A percentile compares a stretch with the other conserved stretches of the same genome.
These are phyloP conservation scores for Vitis hybrid DNA, from an alignment of 177 flowering plant species.

Conservation along the genomic window DNA sequence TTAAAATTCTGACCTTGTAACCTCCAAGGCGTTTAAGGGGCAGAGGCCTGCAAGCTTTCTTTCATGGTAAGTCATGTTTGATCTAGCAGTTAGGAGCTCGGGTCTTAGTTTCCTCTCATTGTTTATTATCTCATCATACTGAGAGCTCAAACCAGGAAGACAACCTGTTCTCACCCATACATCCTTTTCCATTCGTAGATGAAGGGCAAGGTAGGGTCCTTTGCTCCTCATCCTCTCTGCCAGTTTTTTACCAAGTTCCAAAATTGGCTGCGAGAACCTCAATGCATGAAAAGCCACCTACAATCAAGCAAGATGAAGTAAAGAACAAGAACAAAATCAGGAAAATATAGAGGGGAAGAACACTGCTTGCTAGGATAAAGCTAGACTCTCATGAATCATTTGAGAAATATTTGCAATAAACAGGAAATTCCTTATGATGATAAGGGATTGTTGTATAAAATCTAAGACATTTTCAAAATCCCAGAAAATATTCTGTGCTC, in stretches of 20 bases:
- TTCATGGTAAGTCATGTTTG: conserved; percentile 89
- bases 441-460: too few species aligned
- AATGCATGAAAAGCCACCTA: conserved; percentile 97
- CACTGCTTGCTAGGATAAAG: background rate
- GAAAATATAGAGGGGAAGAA: background rate
- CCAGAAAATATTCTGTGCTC: too few species aligned
- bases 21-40: conserved; percentile 88
- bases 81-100: conserved; percentile 81
- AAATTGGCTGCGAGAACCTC: conserved; percentile 71
- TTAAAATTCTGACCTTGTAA: conserved; percentile 51
- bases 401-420: background rate
- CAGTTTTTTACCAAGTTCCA: conserved; percentile 81
- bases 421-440: background rate
- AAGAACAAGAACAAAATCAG: background rate
- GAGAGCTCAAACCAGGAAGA: conserved; percentile 78
- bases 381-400: background rate
- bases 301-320: conserved; percentile 6
- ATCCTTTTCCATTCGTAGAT: conserved; percentile 93
- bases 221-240: conserved; percentile 84
- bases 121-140: conserved; percentile 69
- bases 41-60: conserved; percentile 94
- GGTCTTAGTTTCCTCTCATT: conserved; percentile 77
- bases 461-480: too few species aligned
- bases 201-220: conserved; percentile 95
- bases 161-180: conserved; percentile 99